These are phyloP conservation scores for Stentor roeselii DNA, from an alignment of 73 alveolate species.

Conservation along the genomic window DNA sequence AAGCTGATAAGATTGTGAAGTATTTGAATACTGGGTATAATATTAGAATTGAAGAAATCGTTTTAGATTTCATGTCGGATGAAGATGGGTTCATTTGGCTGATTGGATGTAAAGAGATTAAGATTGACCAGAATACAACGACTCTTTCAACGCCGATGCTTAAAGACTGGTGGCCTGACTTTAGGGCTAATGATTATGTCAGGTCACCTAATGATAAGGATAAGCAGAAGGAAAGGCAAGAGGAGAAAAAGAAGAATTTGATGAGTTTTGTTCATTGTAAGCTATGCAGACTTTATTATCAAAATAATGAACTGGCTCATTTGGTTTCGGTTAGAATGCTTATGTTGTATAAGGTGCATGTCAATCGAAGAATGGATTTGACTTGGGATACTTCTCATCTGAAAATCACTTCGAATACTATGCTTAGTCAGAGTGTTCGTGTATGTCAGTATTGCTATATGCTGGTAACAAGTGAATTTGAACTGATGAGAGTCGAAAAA, in stretches of 20 bases:
- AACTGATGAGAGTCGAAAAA: constrained; percentile 26
- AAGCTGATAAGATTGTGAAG: constrained; percentile 17
- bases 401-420: not conserved
- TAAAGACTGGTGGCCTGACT: constrained; percentile 13
- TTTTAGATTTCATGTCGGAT: constrained; percentile 7
- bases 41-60: constrained; percentile 20
- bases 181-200: not conserved
- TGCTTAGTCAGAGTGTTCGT: constrained; percentile 1
- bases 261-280: constrained; percentile 27
- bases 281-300: constrained; percentile 12
- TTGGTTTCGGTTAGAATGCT: constrained; percentile 27
- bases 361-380: not conserved
- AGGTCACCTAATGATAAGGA: not conserved
- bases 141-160: not conserved
- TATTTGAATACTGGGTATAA: constrained; percentile 11
- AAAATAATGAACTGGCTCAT: constrained; percentile 9
- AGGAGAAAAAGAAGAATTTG: not conserved
- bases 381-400: constrained; percentile 27
- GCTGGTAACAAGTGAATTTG: constrained; percentile 25
- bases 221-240: not conserved
- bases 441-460: constrained; percentile 26
- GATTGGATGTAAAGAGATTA: constrained; percentile 1
- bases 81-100: constrained; percentile 1
- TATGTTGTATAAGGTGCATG: constrained; percentile 24
- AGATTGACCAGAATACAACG: not conserved